Conservation (phyloP, 2,329 filamentous ascomycete genomes). For the Colletotrichum eremochloae region DNA sequence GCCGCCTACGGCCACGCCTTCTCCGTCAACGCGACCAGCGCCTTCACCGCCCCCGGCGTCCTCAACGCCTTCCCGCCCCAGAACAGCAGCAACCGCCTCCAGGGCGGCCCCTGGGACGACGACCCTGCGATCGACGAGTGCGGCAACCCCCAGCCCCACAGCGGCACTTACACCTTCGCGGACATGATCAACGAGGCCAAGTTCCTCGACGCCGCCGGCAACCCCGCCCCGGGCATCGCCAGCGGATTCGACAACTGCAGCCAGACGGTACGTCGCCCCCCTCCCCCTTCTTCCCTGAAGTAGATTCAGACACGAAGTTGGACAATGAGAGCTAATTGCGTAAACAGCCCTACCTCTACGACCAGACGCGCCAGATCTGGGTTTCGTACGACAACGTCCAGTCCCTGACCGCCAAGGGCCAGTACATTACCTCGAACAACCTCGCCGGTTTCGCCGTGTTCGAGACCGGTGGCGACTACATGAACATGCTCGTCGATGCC, state of each 20-base stretch:
- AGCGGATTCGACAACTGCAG: slow-evolving; percentile 38
- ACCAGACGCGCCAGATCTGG: slow-evolving; percentile 34
- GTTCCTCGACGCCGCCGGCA: slow-evolving; percentile 36
- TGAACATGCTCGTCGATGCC: slow-evolving; percentile 34
- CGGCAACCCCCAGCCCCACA: slow-evolving; percentile 31
- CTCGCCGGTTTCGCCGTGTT: slow-evolving; percentile 36
- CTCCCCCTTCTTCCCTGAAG: too few relatives aligned
- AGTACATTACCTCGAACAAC: slow-evolving; percentile 21
- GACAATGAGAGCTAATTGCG: slow-evolving; percentile 2
- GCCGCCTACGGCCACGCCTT: slow-evolving; percentile 39
- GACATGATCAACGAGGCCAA: slow-evolving; percentile 32
- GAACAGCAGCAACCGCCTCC: slow-evolving; percentile 39
- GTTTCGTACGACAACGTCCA: slow-evolving; percentile 38
- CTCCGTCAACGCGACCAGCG: slow-evolving; percentile 39
- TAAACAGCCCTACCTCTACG: slow-evolving; percentile 25
- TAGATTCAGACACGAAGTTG: too few relatives aligned
- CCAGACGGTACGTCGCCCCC: slow-evolving; percentile 22
- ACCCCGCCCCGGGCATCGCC: slow-evolving; percentile 24
- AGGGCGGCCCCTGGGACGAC: slow-evolving; percentile 41
- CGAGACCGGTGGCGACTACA: slow-evolving; percentile 37
- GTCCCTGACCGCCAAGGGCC: slow-evolving; percentile 34
- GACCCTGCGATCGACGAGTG: slow-evolving; percentile 37
- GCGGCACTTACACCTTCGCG: slow-evolving; percentile 37
- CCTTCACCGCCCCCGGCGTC: slow-evolving; percentile 26
- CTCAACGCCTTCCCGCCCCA: slow-evolving; percentile 35